A percentile compares a stretch with the other conserved stretches of the same genome.
Conservation (phyloP, 176 grass and related monocot genomes). For the Pontederia crassipes region DNA sequence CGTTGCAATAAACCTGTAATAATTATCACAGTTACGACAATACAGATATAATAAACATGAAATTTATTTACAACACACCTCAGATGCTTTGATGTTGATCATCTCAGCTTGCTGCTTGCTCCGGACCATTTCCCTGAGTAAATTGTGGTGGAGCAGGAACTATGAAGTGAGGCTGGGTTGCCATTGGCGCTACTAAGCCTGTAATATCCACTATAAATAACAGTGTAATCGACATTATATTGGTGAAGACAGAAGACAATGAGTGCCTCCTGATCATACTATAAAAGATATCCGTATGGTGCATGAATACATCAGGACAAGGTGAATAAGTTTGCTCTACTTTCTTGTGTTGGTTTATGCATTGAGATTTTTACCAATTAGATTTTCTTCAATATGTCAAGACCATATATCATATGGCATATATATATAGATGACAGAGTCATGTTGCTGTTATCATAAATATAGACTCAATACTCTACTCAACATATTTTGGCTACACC, state of each 20-base stretch:
- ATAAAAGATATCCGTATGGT: not conserved
- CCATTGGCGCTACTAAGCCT: slow-evolving; percentile 28
- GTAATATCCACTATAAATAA: not conserved
- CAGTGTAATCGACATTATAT: not conserved
- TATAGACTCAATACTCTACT: too few relatives aligned
- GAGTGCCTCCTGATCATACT: not conserved
- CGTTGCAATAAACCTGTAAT: slow-evolving; percentile 44
- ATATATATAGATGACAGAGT: too few relatives aligned
- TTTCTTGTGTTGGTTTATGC: too few relatives aligned
- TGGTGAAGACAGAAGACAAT: not conserved
- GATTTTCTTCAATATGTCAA: too few relatives aligned
- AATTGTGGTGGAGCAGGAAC: slow-evolving; percentile 41
- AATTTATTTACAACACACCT: slow-evolving; percentile 17
- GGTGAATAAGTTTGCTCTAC: too few relatives aligned
- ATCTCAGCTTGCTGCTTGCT: slow-evolving; percentile 49
- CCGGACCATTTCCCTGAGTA: slow-evolving; percentile 37
- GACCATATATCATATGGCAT: too few relatives aligned
- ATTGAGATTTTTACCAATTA: too few relatives aligned
- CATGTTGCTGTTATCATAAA: too few relatives aligned
- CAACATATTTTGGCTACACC: too few relatives aligned
- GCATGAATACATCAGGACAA: too few relatives aligned
- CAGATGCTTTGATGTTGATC: slow-evolving; percentile 19
- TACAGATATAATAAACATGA: not conserved
- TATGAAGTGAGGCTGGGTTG: slow-evolving; percentile 44
- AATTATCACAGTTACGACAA: not conserved